Base-by-base conservation (phyloP, 2,329 filamentous ascomycete genomes). In the Aspergillus thermomutatus region DNA sequence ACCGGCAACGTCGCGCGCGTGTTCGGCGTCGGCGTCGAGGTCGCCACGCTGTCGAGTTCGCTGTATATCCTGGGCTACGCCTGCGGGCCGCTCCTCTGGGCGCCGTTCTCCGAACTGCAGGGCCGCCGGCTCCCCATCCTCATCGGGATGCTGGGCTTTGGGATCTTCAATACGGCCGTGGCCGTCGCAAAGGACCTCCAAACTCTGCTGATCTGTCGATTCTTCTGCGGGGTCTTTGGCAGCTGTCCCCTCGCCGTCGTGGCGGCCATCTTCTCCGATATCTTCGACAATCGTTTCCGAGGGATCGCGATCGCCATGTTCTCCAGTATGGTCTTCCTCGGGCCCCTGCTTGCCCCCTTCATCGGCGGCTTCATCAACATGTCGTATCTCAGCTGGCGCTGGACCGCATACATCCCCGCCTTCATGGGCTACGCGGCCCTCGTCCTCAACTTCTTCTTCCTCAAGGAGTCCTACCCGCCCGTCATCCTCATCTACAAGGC, bases 41-140 rank as follows among this genome's bases (percentile, higher is more conserved):
- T 79, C 1, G 64, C 74, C 1, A 72, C 69, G 0, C 68, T 80
- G 8, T 77, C 78, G 8, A 76, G 78, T 1, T 74, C 75, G 1
- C 64, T 81, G 11, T 76, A 80, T 40, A 68, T 82, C 1, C 72
- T 79, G 46, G 75, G 80, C 3, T 83, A 83, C 59, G 80, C 79
- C 0, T 64, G 85, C 6, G 86, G 86, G 0, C 62, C 62, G 82
- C 63, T 87, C n/a, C 59, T 87, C 3, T 86, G 82, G 81, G 83
- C 82, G 7, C 84, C 85, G 0, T 64, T 87, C 23, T 82, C 79
- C 51, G 85, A 88, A 64, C 75, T 85, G 8, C 83, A 78, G 49
- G 83, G 83, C 0, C 73, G 83, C 68, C 85, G 77, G 69, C 21
- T 78, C 79, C 23, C 82, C 76, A 66, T 78, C 70, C 8, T 80